phyloP scores from a whole-genome alignment of 2,329 filamentous ascomycete species.

The Fusarium keratoplasticum region DNA sequence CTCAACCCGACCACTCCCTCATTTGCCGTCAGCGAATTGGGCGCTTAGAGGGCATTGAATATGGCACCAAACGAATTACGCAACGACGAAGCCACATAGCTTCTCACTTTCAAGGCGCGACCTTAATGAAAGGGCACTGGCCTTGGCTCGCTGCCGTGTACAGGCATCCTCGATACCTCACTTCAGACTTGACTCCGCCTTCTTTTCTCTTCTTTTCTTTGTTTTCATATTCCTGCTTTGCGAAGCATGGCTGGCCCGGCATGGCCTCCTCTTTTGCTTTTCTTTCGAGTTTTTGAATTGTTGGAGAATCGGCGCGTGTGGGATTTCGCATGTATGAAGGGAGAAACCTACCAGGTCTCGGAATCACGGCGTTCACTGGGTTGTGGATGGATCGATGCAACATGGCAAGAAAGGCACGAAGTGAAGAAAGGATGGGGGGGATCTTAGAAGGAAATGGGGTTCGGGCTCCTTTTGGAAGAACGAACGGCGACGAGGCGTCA shows the following conservation, averaged over 20 bases:
- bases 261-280: conserved; percentile 28
- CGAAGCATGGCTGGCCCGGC: conserved; percentile 30
- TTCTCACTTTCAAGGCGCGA: neutral
- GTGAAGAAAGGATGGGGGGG: conserved; percentile 17
- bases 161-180: neutral
- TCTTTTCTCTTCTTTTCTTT: conserved; percentile 24
- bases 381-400: conserved; percentile 11
- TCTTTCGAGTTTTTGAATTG: conserved; percentile 12
- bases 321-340: conserved; percentile 23
- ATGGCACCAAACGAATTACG: neutral
- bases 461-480: conserved; percentile 1
- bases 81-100: neutral
- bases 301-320: conserved; percentile 41
- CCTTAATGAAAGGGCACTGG: neutral
- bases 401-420: conserved; percentile 4
- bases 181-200: conserved; percentile 3
- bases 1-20: conserved; percentile 53
- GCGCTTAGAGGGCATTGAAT: conserved; percentile 40
- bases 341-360: conserved; percentile 10
- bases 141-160: neutral
- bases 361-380: conserved; percentile 30
- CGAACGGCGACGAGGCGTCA: conserved; percentile 11
- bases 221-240: conserved; percentile 20
- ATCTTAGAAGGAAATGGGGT: neutral
- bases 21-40: conserved; percentile 53